A percentile compares a stretch with the other conserved stretches of the same genome.
These are phyloP conservation scores for Pyricularia sp. DNA, from an alignment of 2,329 filamentous ascomycete genomes.

Conservation along the genomic window DNA sequence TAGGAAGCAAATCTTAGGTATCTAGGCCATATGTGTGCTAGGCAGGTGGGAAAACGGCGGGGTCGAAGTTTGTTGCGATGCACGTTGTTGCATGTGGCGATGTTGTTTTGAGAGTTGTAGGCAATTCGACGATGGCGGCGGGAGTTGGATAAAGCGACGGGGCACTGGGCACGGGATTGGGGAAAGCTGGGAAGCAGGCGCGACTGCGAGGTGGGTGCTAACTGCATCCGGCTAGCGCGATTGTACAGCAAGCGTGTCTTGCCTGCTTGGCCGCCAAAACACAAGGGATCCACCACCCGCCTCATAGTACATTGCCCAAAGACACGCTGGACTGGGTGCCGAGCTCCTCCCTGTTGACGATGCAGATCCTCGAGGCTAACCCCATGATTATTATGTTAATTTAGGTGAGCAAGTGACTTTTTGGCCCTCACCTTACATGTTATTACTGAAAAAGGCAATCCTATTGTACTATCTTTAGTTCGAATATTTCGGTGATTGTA, in stretches of 20 bases:
- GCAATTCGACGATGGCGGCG: background rate
- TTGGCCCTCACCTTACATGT: background rate
- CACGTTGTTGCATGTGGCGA: background rate
- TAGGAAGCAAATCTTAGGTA: background rate
- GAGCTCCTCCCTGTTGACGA: background rate
- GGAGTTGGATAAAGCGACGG: background rate
- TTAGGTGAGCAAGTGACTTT: background rate
- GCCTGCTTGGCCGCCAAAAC: slow-evolving; percentile 1
- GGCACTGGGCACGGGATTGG: background rate
- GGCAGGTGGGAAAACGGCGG: background rate
- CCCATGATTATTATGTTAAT: background rate
- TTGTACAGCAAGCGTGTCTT: background rate
- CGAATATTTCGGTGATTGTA: background rate
- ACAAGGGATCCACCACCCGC: background rate
- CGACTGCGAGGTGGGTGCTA: background rate
- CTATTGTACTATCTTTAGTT: background rate
- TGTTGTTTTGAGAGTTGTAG: background rate
- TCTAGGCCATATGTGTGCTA: background rate
- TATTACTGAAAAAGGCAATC: background rate
- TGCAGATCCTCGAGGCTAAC: background rate
- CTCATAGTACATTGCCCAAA: background rate
- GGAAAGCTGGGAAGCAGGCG: background rate
- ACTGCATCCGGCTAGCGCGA: background rate
- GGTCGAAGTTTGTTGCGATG: background rate
- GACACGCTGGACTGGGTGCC: background rate